Base-by-base conservation (phyloP, 225 moss, liverwort and hornwort genomes). In the Climacium dendroides region DNA sequence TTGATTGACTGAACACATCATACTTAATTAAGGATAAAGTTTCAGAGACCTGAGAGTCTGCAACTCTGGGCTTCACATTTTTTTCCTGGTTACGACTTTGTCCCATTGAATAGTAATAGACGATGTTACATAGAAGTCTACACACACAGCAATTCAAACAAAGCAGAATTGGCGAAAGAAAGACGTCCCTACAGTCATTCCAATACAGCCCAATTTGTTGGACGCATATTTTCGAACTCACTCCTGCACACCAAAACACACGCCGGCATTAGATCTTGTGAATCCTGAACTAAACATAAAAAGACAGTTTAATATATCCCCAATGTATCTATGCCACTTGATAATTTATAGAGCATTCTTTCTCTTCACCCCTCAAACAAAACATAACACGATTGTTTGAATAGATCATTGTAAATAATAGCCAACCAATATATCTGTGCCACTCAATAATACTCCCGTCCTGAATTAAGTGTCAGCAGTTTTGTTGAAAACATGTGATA, bases 201-300 rank as follows among this genome's bases (percentile, higher is more conserved):
- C 86, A 76, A 84, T 52, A 80, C 70, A 67, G 48, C 76, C 73
- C 85, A 50, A 59, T 39, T 76, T 77, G 81, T 79, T 74, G 79
- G 35, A 74, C 78, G 28, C 28, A 47, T 45, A 79, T 32, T 47
- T 35, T 69, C 69, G 25, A 43, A 37, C 47, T 89, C 86, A 88
- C 30, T 90, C 86, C 92, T 92, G 90, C 88, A 88, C 67, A n/a
- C 16, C 82, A 82, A n/a, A 53, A 72, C 26, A 57, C 60, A 53
- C 73, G 53, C 12, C 58, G 48, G 32, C 41, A 75, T 86, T 11
- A 83, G 53, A 73, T 82, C 30, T 54, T 39, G 19, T 14, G 37
- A 86, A n/a, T 29, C 57, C 30, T 72, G 45, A 80, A 82, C 59
- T 29, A 35, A 61, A 48, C 35, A 66, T 25, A 19, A 48, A 19